A percentile compares a stretch with the other conserved stretches of the same genome.
phyloP scores from a whole-genome alignment of 2,329 filamentous ascomycete genomes.

The Xylariales sp. region DNA sequence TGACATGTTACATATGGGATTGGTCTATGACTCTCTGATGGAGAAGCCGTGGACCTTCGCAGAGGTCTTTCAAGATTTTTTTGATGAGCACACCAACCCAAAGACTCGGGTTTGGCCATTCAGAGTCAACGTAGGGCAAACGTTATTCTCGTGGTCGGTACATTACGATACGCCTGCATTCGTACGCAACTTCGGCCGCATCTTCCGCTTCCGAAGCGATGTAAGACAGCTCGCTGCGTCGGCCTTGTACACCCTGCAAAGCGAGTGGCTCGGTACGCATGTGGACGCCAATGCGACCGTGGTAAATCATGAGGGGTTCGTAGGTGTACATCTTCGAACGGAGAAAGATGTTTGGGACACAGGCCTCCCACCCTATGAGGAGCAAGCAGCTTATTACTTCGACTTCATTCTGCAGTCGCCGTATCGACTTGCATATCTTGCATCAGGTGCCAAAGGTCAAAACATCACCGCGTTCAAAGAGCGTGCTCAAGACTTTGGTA shows the following conservation, averaged over 20 bases:
- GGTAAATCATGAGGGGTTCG: slow-evolving; percentile 22
- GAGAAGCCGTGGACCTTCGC: slow-evolving; percentile 13
- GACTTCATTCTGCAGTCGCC: slow-evolving; percentile 20
- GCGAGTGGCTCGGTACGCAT: slow-evolving; percentile 17
- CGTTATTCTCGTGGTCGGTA: slow-evolving; percentile 26
- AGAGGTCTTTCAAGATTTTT: slow-evolving; percentile 17
- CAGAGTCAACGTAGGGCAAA: slow-evolving; percentile 24
- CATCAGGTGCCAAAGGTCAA: slow-evolving; percentile 31
- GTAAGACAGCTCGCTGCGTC: slow-evolving; percentile 27
- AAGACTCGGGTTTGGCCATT: slow-evolving; percentile 24
- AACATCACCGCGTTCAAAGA: slow-evolving; percentile 29
- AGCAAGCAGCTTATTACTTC: slow-evolving; percentile 27
- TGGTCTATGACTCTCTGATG: slow-evolving; percentile 22
- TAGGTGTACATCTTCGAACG: slow-evolving; percentile 31
- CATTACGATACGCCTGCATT: slow-evolving; percentile 22
- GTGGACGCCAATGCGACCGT: slow-evolving; percentile 1
- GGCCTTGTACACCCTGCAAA: slow-evolving; percentile 27
- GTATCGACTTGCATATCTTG: slow-evolving; percentile 34
- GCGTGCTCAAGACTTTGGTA: slow-evolving; percentile 28
- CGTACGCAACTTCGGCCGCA: slow-evolving; percentile 30
- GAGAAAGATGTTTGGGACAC: slow-evolving; percentile 21
- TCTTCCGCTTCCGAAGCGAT: slow-evolving; percentile 31
- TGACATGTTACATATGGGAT: too few relatives aligned
- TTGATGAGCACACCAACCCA: slow-evolving; percentile 21
- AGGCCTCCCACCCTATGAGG: slow-evolving; percentile 24